Evolutionary conservation across 805 yeast species (phyloP).

Genomic region (Lachancea quebecensis): DNA sequence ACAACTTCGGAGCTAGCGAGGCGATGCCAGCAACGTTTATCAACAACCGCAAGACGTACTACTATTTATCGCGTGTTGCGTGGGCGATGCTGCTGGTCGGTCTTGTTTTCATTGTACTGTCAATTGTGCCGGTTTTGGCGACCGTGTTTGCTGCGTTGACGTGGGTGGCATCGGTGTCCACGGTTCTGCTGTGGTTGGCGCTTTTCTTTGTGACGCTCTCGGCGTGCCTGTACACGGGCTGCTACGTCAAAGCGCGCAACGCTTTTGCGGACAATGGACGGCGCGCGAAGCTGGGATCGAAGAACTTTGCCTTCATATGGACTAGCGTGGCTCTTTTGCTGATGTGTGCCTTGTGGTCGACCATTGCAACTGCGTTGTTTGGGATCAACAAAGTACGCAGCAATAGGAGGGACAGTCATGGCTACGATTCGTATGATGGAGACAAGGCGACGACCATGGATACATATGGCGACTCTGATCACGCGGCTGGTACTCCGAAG

Average conservation of each 20-base stretch:
- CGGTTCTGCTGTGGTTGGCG: slow-evolving; percentile 29
- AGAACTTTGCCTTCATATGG: slow-evolving; percentile 61
- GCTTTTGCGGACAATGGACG: slow-evolving; percentile 40
- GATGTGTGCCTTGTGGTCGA: slow-evolving; percentile 19
- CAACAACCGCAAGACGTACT: slow-evolving; percentile 45
- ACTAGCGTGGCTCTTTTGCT: slow-evolving; percentile 19
- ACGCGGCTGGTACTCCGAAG: background rate
- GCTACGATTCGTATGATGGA: slow-evolving; percentile 1
- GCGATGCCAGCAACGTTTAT: slow-evolving; percentile 51
- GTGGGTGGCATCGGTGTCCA: slow-evolving; percentile 18
- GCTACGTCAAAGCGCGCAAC: slow-evolving; percentile 46
- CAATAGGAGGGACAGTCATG: slow-evolving; percentile 3
- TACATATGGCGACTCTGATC: background rate
- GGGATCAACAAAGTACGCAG: slow-evolving; percentile 5
- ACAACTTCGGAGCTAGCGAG: slow-evolving; percentile 52
- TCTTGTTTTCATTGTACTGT: slow-evolving; percentile 44
- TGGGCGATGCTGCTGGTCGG: slow-evolving; percentile 59
- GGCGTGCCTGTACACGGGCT: slow-evolving; percentile 47
- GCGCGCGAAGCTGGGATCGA: slow-evolving; percentile 39
- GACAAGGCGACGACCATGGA: background rate
- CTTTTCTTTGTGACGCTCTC: slow-evolving; percentile 40
- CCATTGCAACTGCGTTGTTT: slow-evolving; percentile 10
- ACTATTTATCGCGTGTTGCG: slow-evolving; percentile 60
- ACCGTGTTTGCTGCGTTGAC: slow-evolving; percentile 17
- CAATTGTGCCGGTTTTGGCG: slow-evolving; percentile 36